phyloP scores from a whole-genome alignment of 2,329 filamentous ascomycete species.

The Phoma herbarum region DNA sequence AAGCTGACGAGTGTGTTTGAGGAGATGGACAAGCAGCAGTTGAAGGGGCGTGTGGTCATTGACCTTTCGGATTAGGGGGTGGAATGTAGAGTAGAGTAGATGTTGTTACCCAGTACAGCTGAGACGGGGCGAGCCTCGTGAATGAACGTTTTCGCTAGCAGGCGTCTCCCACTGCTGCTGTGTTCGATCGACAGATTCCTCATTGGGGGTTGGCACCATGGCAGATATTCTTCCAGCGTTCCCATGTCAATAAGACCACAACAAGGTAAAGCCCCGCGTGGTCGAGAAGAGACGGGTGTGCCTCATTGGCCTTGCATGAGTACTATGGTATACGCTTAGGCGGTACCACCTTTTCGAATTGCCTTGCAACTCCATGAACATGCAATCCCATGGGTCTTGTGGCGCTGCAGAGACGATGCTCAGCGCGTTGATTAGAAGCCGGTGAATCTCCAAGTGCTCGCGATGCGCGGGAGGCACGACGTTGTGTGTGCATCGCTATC shows the following conservation, averaged over 20 bases:
- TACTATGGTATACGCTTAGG: background rate
- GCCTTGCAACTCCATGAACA: background rate
- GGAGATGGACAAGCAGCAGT: constrained; percentile 56
- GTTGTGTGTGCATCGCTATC: background rate
- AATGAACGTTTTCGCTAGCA: too few species aligned
- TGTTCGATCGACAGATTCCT: background rate
- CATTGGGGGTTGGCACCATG: too few species aligned
- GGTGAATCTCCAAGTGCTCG: background rate
- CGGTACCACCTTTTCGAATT: background rate
- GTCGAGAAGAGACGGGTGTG: background rate
- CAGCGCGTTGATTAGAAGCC: too few species aligned
- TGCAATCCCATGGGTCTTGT: too few species aligned
- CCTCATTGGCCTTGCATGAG: background rate
- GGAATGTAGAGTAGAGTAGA: background rate
- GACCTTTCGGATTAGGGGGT: constrained; percentile 47
- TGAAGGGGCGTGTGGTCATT: constrained; percentile 59
- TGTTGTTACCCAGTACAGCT: background rate
- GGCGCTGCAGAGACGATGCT: background rate
- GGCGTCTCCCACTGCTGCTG: too few species aligned
- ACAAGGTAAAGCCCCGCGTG: background rate
- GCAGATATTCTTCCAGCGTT: too few species aligned
- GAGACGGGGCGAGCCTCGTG: too few species aligned
- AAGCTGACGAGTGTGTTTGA: constrained; percentile 57
- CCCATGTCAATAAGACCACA: too few species aligned
- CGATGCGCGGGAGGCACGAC: background rate